phyloP scores from a whole-genome alignment of 2,329 filamentous ascomycete genomes.

The Berkeleyomyces basicola region DNA sequence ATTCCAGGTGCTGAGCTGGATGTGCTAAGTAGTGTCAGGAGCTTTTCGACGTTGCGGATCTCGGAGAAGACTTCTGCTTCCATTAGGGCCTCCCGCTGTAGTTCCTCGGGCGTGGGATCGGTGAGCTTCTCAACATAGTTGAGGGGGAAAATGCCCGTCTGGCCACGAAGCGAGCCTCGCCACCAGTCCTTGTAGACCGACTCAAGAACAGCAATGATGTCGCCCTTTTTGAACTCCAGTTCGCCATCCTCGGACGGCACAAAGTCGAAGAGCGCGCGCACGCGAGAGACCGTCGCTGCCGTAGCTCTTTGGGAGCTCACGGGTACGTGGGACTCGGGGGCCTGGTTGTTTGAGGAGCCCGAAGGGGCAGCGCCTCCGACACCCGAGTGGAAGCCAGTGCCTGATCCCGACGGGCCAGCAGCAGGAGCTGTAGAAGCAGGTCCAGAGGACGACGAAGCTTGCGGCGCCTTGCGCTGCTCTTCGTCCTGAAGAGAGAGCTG shows the following conservation, averaged over 20 bases:
- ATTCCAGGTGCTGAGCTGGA: constrained; percentile 64
- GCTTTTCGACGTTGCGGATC: constrained; percentile 47
- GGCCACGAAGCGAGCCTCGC: constrained; percentile 85
- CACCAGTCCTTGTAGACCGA: constrained; percentile 99
- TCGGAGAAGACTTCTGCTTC: constrained; percentile 55
- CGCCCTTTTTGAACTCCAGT: constrained; percentile 88
- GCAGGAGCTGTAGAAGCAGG: constrained; percentile 18
- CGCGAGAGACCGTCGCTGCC: constrained; percentile 86
- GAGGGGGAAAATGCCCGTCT: constrained; percentile 93
- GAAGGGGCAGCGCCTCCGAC: neutral
- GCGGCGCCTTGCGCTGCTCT: constrained; percentile 36
- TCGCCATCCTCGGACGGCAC: constrained; percentile 86
- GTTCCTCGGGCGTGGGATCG: constrained; percentile 83
- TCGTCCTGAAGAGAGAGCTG: constrained; percentile 88
- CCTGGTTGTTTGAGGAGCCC: neutral
- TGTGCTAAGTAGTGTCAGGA: constrained; percentile 81
- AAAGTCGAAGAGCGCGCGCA: constrained; percentile 88
- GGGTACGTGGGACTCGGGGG: constrained; percentile 28
- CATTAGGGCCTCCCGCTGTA: constrained; percentile 92
- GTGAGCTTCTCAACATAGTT: constrained; percentile 98
- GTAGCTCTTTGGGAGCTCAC: constrained; percentile 61
- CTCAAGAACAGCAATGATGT: constrained; percentile 92
- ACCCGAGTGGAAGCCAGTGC: neutral
- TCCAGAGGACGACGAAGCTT: constrained; percentile 21
- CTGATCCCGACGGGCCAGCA: constrained; percentile 21